Evolutionary conservation across 495 filamentous ascomycete genomes (phyloP).

Genomic region (Parmelia sp.): DNA sequence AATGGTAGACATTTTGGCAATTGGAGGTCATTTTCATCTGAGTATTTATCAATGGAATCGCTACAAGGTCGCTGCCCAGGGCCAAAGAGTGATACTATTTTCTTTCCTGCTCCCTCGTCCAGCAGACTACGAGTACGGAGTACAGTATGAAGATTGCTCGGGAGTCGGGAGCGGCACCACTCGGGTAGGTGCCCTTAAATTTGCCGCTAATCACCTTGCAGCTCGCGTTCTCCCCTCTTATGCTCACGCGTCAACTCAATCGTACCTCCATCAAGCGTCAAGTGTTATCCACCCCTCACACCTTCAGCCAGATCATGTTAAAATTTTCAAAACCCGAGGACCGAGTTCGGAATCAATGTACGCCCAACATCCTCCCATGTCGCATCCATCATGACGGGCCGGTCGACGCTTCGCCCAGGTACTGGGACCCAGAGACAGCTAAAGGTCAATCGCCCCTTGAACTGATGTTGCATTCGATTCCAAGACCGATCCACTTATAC

Average conservation of each 20-base stretch:
- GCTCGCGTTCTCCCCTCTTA: not conserved
- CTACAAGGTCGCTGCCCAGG: too few relatives aligned
- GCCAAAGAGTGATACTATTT: too few relatives aligned
- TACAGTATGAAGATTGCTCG: too few relatives aligned
- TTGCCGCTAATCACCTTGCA: not conserved
- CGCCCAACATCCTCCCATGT: slow-evolving; percentile 79
- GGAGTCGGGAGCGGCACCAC: too few relatives aligned
- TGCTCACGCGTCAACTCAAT: not conserved
- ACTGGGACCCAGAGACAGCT: slow-evolving; percentile 58
- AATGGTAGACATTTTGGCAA: too few relatives aligned
- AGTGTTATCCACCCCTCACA: too few relatives aligned
- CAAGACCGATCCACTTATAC: not conserved
- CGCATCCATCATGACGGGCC: slow-evolving; percentile 72
- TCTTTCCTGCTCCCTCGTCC: too few relatives aligned
- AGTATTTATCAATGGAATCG: too few relatives aligned
- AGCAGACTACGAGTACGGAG: too few relatives aligned
- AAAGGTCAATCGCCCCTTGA: slow-evolving; percentile 33
- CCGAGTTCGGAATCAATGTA: slow-evolving; percentile 37
- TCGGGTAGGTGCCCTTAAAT: too few relatives aligned
- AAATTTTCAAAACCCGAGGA: not conserved
- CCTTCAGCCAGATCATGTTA: slow-evolving; percentile 10
- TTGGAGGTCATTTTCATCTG: too few relatives aligned
- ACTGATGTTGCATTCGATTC: not conserved
- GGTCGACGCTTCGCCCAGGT: slow-evolving; percentile 56
- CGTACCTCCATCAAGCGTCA: not conserved